Evolutionary conservation across 129 eudicot genomes (phyloP).

Genomic region (Arctium lappa): DNA sequence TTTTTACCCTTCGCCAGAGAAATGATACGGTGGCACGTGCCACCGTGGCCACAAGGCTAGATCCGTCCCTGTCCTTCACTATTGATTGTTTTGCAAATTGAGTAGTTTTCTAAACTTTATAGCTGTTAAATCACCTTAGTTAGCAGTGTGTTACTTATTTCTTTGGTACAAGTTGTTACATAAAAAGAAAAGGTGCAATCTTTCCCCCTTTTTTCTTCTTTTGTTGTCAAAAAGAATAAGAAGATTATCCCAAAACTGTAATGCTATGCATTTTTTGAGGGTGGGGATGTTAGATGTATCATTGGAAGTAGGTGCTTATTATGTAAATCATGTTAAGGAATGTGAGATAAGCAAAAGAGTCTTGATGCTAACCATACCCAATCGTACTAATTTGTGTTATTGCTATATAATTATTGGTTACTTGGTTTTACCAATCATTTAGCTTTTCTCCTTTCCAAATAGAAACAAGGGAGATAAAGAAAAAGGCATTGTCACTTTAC

Average conservation of each 20-base stretch:
- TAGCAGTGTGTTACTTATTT: not conserved
- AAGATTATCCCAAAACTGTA: constrained; percentile 24
- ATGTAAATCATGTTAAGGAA: constrained; percentile 15
- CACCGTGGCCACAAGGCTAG: too few species aligned
- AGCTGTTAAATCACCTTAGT: constrained; percentile 2
- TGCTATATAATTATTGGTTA: constrained; percentile 15
- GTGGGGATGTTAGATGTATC: not conserved
- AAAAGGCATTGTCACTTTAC: constrained; percentile 4
- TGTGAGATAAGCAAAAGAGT: constrained; percentile 18
- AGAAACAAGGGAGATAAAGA: constrained; percentile 10
- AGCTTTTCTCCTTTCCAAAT: not conserved
- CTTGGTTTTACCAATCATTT: constrained; percentile 12
- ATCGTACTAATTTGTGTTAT: constrained; percentile 9
- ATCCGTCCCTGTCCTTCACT: not conserved
- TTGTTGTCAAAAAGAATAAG: not conserved
- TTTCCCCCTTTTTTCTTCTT: not conserved
- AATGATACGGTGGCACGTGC: too few species aligned
- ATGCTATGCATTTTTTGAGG: constrained; percentile 11
- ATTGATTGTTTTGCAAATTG: not conserved
- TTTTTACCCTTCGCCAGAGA: too few species aligned
- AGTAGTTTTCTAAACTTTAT: not conserved
- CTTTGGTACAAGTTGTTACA: not conserved
- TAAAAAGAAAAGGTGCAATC: not conserved
- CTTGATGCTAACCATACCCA: constrained; percentile 13
- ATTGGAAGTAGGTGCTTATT: constrained; percentile 4